These are phyloP conservation scores for Aspergillus heteromorphus DNA, from an alignment of 495 filamentous ascomycete species.

Conservation along the genomic window DNA sequence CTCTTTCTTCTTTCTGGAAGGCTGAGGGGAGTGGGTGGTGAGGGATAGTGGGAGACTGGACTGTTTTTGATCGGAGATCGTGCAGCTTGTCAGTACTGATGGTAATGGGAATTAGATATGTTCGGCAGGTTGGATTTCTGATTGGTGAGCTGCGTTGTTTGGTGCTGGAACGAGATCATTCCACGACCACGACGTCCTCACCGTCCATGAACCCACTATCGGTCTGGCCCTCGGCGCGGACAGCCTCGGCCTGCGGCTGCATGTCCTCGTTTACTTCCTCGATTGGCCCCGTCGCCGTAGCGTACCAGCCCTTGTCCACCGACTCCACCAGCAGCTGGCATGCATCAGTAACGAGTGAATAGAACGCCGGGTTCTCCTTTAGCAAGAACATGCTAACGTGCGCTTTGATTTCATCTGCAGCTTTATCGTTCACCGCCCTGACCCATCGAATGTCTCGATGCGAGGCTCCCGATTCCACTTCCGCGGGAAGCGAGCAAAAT, in stretches of 20 bases:
- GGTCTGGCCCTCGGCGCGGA: conserved; percentile 5
- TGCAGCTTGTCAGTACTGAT: too few species aligned
- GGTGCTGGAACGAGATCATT: conserved; percentile 14
- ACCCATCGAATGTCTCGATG: conserved; percentile 49
- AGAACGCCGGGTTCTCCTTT: conserved; percentile 74
- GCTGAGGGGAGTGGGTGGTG: background rate
- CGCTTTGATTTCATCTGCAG: conserved; percentile 70
- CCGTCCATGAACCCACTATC: conserved; percentile 30
- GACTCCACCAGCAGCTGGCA: conserved; percentile 54
- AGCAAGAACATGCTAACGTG: conserved; percentile 87
- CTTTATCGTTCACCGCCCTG: conserved; percentile 70
- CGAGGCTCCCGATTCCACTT: conserved; percentile 34
- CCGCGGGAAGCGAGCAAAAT: conserved; percentile 72
- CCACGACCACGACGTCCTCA: conserved; percentile 38
- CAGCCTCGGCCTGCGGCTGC: conserved; percentile 12
- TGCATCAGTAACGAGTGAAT: conserved; percentile 59
- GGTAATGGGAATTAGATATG: too few species aligned
- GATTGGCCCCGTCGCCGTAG: conserved; percentile 22
- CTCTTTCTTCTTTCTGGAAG: background rate
- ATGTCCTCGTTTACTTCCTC: conserved; percentile 13
- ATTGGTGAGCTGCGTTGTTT: background rate
- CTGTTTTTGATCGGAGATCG: background rate
- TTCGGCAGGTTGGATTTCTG: background rate
- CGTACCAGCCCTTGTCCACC: conserved; percentile 41
- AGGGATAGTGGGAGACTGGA: too few species aligned